Conservation (phyloP, 2,329 filamentous ascomycete genomes). For the Colletotrichum sp. region DNA sequence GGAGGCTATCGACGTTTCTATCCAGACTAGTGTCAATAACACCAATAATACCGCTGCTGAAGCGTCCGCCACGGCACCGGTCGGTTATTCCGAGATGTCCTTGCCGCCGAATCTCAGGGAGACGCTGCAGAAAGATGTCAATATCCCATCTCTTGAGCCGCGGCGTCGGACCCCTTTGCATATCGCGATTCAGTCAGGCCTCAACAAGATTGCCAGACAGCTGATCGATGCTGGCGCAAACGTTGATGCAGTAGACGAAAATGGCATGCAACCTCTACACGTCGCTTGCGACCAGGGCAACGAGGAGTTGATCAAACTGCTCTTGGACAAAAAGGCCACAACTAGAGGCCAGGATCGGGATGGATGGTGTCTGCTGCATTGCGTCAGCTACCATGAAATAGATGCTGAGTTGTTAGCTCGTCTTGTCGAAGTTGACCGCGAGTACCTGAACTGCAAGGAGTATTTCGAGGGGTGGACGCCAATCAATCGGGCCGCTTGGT, state of each 20-base stretch:
- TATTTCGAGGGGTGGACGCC: not conserved
- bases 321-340: not conserved
- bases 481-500: not conserved
- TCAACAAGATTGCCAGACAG: accelerated
- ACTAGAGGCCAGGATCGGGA: not conserved
- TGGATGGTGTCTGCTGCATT: not conserved
- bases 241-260: not conserved
- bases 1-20: too few relatives aligned
- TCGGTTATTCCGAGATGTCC: too few relatives aligned
- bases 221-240: not conserved
- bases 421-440: not conserved
- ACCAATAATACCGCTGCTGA: too few relatives aligned
- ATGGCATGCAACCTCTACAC: not conserved
- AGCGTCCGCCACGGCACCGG: too few relatives aligned
- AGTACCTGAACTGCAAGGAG: not conserved
- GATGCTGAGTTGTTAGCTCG: not conserved
- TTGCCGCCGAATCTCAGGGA: too few relatives aligned
- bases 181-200: accelerated
- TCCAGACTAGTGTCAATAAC: too few relatives aligned
- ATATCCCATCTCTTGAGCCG: too few relatives aligned
- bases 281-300: not conserved
- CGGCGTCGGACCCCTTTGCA: too few relatives aligned
- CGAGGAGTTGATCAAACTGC: not conserved
- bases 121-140: too few relatives aligned
- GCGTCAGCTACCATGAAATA: not conserved